Conservation (phyloP, 805 yeast species). For the Middelhovenomyces tepae region DNA sequence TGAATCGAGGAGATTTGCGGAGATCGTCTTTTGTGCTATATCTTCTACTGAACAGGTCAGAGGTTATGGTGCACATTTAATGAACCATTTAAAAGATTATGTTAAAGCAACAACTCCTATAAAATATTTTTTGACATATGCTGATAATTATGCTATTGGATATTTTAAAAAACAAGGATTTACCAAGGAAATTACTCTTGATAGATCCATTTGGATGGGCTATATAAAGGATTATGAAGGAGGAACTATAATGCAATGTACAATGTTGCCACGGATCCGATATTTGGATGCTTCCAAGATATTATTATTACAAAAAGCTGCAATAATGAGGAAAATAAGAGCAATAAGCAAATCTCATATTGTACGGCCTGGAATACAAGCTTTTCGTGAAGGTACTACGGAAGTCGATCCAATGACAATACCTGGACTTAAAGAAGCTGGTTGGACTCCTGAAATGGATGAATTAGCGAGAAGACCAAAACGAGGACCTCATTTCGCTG, state of each 20-base stretch:
- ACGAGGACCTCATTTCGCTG: slow-evolving; percentile 88
- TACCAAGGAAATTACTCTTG: slow-evolving; percentile 86
- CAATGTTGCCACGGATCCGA: slow-evolving; percentile 82
- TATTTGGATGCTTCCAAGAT: slow-evolving; percentile 86
- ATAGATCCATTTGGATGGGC: slow-evolving; percentile 91
- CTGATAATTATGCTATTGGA: slow-evolving; percentile 98
- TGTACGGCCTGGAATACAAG: slow-evolving; percentile 71
- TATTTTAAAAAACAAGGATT: slow-evolving; percentile 98
- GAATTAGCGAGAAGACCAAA: slow-evolving; percentile 91
- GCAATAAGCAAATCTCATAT: slow-evolving; percentile 70
- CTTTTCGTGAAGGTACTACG: slow-evolving; percentile 42
- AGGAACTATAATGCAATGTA: slow-evolving; percentile 95
- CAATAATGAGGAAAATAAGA: slow-evolving; percentile 75
- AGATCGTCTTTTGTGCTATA: slow-evolving; percentile 96
- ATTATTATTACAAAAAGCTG: slow-evolving; percentile 80
- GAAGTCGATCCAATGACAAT: slow-evolving; percentile 68
- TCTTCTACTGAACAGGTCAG: slow-evolving; percentile 95
- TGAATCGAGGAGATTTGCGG: slow-evolving; percentile 85
- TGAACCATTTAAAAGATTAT: slow-evolving; percentile 96
- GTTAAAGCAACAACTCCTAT: slow-evolving; percentile 82
- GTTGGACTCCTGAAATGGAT: slow-evolving; percentile 99
- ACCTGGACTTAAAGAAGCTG: slow-evolving; percentile 88
- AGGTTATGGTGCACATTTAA: slow-evolving; percentile 97
- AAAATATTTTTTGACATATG: slow-evolving; percentile 84
- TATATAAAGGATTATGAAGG: slow-evolving; percentile 98